Evolutionary conservation across 2,329 filamentous ascomycete species (phyloP), one percentile per base, ranked within the genome.

Genomic region (Monilinia laxa): DNA sequence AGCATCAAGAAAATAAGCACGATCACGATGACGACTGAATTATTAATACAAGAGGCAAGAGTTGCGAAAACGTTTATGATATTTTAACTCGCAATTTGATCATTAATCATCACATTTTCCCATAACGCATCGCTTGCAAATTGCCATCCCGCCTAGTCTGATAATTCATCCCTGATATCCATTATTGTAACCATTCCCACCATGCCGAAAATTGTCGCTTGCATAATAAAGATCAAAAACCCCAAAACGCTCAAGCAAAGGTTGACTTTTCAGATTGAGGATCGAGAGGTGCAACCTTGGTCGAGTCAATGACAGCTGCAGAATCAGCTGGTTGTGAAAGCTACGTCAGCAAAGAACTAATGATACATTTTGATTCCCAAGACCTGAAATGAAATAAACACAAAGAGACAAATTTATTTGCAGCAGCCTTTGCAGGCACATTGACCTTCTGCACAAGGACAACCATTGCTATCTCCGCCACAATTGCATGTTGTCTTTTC

Each of bases 401-500:
- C 35, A 51, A 62, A 28, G 12, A n/a, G 45, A 49, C 60, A 62
- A 53, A 38, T 58, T 59, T 70, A 71, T 69, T 72, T 73, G 23
- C 69, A 62, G 67, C 73, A 75, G 20, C 70, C 70, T 47, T 28
- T 65, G 70, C 79, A 81, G 51, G 75, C 76, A 73, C 60, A 67
- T 58, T 67, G 55, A 6, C 65, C 59, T 40, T 40, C 60, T 42
- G 71, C 73, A 66, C 78, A 80, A 20, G 72, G 71, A 65, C 78
- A 80, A 20, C 68, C 68, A 20, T 76, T 71, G 45, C 73, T 73
- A 63, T 75, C 73, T 67, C 75, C 80, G 42, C 73, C 76, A 70
- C 76, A 78, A 55, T 74, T 72, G 66, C 79, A 78, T 18, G 74
- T 76, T 4, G 77, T 77, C 73, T 79, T 79, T 51, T 78, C 75